These are phyloP conservation scores for Galerina sulciceps DNA, from an alignment of 768 basidiomycete species.

Conservation along the genomic window DNA sequence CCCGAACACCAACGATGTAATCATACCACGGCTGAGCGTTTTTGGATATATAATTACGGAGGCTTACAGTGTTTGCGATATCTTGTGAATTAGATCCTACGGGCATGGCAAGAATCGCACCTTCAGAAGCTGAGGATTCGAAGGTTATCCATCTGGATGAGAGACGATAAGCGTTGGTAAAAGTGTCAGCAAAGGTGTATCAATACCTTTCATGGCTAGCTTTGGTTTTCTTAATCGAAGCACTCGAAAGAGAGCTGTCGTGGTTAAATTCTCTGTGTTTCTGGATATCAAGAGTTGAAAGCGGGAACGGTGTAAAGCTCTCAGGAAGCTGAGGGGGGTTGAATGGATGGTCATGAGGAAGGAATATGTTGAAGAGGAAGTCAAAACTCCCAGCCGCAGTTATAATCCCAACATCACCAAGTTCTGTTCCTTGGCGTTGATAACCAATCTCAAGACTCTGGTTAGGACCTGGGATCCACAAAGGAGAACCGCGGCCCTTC, in stretches of 20 bases:
- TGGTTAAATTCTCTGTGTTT: background rate
- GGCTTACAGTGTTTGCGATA: background rate
- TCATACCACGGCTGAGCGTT: constrained; percentile 16
- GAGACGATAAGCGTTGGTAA: no score
- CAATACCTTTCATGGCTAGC: no score
- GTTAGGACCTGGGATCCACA: constrained; percentile 33
- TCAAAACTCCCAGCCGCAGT: constrained; percentile 33
- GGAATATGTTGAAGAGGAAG: constrained; percentile 39
- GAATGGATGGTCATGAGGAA: constrained; percentile 26
- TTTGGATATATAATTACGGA: constrained; percentile 2
- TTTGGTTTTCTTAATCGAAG: background rate
- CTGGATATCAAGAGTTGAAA: background rate
- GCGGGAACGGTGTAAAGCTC: background rate
- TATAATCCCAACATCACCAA: constrained; percentile 42
- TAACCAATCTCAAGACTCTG: constrained; percentile 20
- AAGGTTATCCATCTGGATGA: background rate
- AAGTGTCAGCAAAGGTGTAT: background rate
- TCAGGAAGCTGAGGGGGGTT: constrained; percentile 30
- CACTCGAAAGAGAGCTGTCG: constrained; percentile 4
- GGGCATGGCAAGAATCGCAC: constrained; percentile 18
- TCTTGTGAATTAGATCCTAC: constrained; percentile 11
- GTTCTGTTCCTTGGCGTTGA: constrained; percentile 26
- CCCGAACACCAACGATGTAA: constrained; percentile 15
- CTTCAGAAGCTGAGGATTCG: constrained; percentile 13
- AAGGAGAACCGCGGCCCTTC: no score